These are phyloP conservation scores for Vanderwaltozyma polyspora DNA, from an alignment of 805 yeast species.

Conservation along the genomic window DNA sequence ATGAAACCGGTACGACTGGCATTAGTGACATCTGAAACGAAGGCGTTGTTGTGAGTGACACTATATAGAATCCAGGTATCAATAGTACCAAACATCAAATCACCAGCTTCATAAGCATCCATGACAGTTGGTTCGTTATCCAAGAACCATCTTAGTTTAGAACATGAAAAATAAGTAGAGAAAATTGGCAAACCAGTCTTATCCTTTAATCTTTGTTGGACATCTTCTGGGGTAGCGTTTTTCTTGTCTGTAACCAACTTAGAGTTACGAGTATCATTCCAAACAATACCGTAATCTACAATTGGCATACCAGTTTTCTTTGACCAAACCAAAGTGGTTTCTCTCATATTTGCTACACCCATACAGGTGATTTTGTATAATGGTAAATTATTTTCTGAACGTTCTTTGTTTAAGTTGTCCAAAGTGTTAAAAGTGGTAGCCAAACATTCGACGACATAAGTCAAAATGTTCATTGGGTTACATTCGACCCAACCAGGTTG, in stretches of 20 bases:
- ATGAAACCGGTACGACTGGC: slow-evolving; percentile 87
- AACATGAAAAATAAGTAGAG: slow-evolving; percentile 84
- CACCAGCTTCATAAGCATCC: slow-evolving; percentile 61
- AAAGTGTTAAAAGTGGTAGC: slow-evolving; percentile 50
- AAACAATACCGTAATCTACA: slow-evolving; percentile 74
- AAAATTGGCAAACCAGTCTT: slow-evolving; percentile 72
- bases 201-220: slow-evolving; percentile 45
- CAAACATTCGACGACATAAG: slow-evolving; percentile 67
- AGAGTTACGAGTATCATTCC: slow-evolving; percentile 90
- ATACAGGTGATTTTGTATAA: slow-evolving; percentile 58
- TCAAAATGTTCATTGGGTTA: slow-evolving; percentile 68
- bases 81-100: slow-evolving; percentile 84
- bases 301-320: slow-evolving; percentile 71
- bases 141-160: slow-evolving; percentile 80
- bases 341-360: slow-evolving; percentile 94
- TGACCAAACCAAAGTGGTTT: slow-evolving; percentile 85
- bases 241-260: slow-evolving; percentile 55
- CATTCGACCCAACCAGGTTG: slow-evolving; percentile 92
- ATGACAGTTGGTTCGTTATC: slow-evolving; percentile 62
- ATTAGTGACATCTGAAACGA: slow-evolving; percentile 79
- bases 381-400: slow-evolving; percentile 32
- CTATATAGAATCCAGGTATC: slow-evolving; percentile 91
- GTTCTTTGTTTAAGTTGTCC: slow-evolving; percentile 44
- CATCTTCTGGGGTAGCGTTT: slow-evolving; percentile 40
- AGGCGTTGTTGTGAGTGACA: slow-evolving; percentile 57